phyloP scores from a whole-genome alignment of 495 filamentous ascomycete genomes.

The Tetracladium setigerum region DNA sequence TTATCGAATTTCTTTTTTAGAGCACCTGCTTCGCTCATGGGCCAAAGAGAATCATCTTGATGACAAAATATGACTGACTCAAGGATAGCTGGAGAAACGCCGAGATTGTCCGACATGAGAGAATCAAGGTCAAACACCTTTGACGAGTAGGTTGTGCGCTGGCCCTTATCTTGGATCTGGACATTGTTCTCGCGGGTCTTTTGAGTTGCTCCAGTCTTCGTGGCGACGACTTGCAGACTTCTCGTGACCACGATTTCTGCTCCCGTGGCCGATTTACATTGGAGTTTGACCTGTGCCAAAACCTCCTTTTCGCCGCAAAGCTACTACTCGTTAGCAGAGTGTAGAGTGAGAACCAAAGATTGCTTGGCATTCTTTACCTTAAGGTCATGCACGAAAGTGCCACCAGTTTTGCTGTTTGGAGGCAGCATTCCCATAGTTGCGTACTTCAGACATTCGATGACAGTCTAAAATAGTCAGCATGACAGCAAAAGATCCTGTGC shows the following conservation, averaged over 20 bases:
- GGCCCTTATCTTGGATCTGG: slow-evolving; percentile 69
- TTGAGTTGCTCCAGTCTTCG: slow-evolving; percentile 60
- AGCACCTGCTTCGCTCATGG: slow-evolving; percentile 79
- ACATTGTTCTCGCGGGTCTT: slow-evolving; percentile 80
- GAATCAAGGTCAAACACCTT: slow-evolving; percentile 71
- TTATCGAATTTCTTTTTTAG: slow-evolving; percentile 95
- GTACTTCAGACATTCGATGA: slow-evolving; percentile 99
- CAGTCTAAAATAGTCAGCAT: slow-evolving; percentile 49
- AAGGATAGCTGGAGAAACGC: slow-evolving; percentile 82
- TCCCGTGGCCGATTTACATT: slow-evolving; percentile 68
- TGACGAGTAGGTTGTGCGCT: slow-evolving; percentile 67
- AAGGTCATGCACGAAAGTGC: slow-evolving; percentile 95
- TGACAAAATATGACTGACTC: slow-evolving; percentile 98
- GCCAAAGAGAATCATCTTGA: slow-evolving; percentile 96
- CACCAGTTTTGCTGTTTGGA: slow-evolving; percentile 87
- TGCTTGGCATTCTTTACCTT: slow-evolving; percentile 42
- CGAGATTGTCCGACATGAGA: slow-evolving; percentile 78
- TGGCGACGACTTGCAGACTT: slow-evolving; percentile 76
- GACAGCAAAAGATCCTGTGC: slow-evolving; percentile 12
- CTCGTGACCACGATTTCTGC: slow-evolving; percentile 73
- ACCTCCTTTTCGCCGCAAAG: slow-evolving; percentile 87
- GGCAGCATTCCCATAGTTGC: slow-evolving; percentile 90
- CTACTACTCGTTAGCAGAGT: slow-evolving; percentile 29
- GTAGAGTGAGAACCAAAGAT: neutral
- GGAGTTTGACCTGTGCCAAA: slow-evolving; percentile 81